phyloP scores from a whole-genome alignment of 352 stramenopile species.

The Pythium diclinum region DNA sequence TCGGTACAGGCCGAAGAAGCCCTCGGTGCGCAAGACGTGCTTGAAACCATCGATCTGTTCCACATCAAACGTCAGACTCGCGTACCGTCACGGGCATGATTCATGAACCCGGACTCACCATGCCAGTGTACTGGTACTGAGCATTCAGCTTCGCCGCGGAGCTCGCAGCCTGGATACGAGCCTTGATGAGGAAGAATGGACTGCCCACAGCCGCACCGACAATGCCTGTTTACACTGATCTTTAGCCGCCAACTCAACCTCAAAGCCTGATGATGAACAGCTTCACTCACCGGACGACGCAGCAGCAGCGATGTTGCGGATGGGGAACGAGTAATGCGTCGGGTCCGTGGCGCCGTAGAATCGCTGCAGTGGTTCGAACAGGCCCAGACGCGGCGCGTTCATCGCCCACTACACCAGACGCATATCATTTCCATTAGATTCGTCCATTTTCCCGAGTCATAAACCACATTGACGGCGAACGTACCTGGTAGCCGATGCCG shows the following conservation, averaged over 20 bases:
- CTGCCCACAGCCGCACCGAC: constrained; percentile 76
- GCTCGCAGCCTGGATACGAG: constrained; percentile 78
- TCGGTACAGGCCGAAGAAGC: constrained; percentile 68
- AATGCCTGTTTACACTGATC: constrained; percentile 35
- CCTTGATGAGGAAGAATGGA: constrained; percentile 86
- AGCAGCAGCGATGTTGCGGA: constrained; percentile 73
- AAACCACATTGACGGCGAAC: background rate
- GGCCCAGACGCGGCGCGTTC: constrained; percentile 72
- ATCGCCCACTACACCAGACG: constrained; percentile 46
- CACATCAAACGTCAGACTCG: constrained; percentile 1
- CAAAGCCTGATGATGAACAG: background rate
- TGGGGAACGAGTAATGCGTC: constrained; percentile 61
- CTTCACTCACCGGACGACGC: constrained; percentile 51
- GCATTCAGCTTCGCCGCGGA: constrained; percentile 71
- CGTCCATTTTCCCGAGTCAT: background rate
- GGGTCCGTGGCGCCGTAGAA: constrained; percentile 80
- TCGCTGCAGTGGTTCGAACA: constrained; percentile 79
- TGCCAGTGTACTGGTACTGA: constrained; percentile 81
- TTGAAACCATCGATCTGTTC: constrained; percentile 71
- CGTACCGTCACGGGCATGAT: background rate
- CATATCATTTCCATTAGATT: constrained; percentile 2
- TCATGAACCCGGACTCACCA: constrained; percentile 36
- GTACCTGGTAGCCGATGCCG: constrained; percentile 77
- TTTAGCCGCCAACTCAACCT: constrained; percentile 3
- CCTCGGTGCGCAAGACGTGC: constrained; percentile 71